Evolutionary conservation across 2,329 filamentous ascomycete genomes (phyloP), one percentile per base, ranked within the genome.

Genomic region (Myrmaecium sp.): DNA sequence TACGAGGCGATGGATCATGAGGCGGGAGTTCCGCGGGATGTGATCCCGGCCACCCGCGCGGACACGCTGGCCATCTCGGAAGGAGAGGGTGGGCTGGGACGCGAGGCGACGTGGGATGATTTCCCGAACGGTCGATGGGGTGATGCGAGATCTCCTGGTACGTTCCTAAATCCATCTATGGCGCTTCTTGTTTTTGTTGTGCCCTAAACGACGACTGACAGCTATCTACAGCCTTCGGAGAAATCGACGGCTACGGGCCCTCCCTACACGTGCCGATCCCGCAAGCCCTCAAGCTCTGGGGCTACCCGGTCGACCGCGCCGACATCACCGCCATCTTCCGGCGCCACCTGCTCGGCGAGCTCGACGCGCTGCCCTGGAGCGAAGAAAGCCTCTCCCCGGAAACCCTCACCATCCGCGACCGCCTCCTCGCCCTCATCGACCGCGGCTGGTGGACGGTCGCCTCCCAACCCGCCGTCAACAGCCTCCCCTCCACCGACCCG

Each of bases 231-330:
- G 86, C 86, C 0, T 95, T 92, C 46, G 86, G 86, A 42, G 83
- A 94, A 51, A 94, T 94, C 32, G 84, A 95, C 45, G 86, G 86
- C n/a, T 95, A 95, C 47, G 89, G 89, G 7, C 83, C 91, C n/a
- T 89, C 77, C 30, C 62, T 98, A 20, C 89, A 94, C 55, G 81
- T 94, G 46, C 81, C 79, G 0, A 71, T 81, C n/a, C 66, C 74
- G 3, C 74, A 84, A 44, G 89, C 89, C 8, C 68, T 86, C 36
- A 66, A 69, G 36, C 63, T 93, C 17, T 98, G 89, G 89, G 82
- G 80, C 13, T 63, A 76, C 32, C 89, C 89, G 0, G 69, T 65
- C 14, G 67, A 66, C 4, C 49, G 50, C 2, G 57, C 64, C 16
- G 83, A 95, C 43, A 78, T 98, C 40, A 83, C 70, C 39, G 57